phyloP scores from a whole-genome alignment of 495 filamentous ascomycete genomes.

The Eremomyces bilateralis region DNA sequence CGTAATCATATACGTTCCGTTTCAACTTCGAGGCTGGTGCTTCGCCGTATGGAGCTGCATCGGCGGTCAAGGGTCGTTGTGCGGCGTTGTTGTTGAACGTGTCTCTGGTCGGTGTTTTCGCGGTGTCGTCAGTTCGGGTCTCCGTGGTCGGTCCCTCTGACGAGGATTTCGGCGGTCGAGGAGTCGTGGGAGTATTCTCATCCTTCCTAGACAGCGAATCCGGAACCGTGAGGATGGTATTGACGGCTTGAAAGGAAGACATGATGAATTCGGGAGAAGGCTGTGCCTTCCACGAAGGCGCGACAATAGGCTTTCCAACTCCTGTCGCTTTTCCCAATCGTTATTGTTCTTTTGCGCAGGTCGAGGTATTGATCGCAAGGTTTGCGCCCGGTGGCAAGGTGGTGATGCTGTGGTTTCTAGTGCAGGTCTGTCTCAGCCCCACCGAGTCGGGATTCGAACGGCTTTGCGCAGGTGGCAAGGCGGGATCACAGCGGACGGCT shows the following conservation, averaged over 20 bases:
- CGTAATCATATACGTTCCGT: not conserved
- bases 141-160: slow-evolving; percentile 20
- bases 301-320: too few species aligned
- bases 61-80: slow-evolving; percentile 38
- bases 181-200: slow-evolving; percentile 40
- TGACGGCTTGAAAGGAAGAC: slow-evolving; percentile 56
- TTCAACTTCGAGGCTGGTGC: not conserved
- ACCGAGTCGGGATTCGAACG: too few species aligned
- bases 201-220: slow-evolving; percentile 29
- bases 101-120: slow-evolving; percentile 39
- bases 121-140: slow-evolving; percentile 18
- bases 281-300: too few species aligned
- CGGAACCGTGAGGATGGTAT: slow-evolving; percentile 34
- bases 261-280: too few species aligned
- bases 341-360: too few species aligned
- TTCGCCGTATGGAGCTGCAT: slow-evolving; percentile 17
- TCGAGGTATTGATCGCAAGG: too few species aligned
- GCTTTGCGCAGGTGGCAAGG: too few species aligned
- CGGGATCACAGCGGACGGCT: too few species aligned
- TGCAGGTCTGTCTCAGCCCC: too few species aligned
- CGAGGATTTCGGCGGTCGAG: slow-evolving; percentile 26
- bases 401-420: too few species aligned
- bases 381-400: too few species aligned
- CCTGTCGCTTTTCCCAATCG: too few species aligned
- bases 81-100: slow-evolving; percentile 32